Evolutionary conservation across 2,329 filamentous ascomycete genomes (phyloP), one percentile per base, ranked within the genome.

Genomic region (Pestalotiopsis fici): DNA sequence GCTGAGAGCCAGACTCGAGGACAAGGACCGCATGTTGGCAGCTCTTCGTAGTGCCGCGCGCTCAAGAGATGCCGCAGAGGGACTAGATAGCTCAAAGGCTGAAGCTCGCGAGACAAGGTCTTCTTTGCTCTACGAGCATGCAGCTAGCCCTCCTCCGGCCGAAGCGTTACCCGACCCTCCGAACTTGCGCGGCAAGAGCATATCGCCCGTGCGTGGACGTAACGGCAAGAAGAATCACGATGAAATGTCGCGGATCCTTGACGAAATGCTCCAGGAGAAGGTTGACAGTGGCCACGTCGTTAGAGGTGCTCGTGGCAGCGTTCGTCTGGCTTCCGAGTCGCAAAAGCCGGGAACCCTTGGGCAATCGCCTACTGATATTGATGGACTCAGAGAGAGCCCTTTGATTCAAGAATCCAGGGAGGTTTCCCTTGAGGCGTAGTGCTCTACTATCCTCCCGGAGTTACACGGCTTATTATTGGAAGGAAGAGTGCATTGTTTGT

Each of bases 261-360:
- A 98, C 74, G 94, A 97, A 80, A 98, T 98, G 95, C 96, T 98
- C 68, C 92, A 95, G 76, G 93, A 95, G 75, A 90, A 92, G 67
- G 92, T 97, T 65, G 93, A 96, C 73, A 89, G 85, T 64, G 93
- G 92, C 25, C 89, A 93, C 65, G 81, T 93, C 25, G 84, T 93
- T 35, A 89, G 92, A 74, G 86, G 90, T 64, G 82, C 82, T 64
- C 85, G 90, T 68, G 92, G 91, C 54, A 93, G 90, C 74, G 86
- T 93, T 63, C 87, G 89, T 61, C 77, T 92, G 43, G 83, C 85
- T 4, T 79, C 47, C 35, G 65, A 76, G 55, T 84, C 83, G 57
- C 78, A 80, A 55, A 85, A 83, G 74, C 70, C 76, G 43, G 80
- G 80, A 50, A 71, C 73, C 12, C 69, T 79, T 63, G 72, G 73